phyloP scores from a whole-genome alignment of 257 asterid genomes.

The Rehmannia glutinosa region DNA sequence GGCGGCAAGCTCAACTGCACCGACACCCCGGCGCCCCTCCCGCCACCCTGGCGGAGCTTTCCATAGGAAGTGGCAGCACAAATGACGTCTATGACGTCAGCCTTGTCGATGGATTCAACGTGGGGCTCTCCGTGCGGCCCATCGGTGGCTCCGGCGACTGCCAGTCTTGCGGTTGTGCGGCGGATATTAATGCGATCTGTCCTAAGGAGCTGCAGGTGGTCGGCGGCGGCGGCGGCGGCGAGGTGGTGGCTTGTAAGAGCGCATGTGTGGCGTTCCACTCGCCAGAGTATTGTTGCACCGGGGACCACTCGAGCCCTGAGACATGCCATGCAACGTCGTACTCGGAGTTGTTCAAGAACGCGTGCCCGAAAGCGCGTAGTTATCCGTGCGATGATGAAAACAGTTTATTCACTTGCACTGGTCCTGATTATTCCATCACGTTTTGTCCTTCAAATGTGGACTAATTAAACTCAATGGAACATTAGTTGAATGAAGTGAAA shows the following conservation, averaged over 20 bases:
- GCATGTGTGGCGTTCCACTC: background rate
- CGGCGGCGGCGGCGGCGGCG: background rate
- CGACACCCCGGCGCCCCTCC: constrained; percentile 89
- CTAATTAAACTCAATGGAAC: background rate
- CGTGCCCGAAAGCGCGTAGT: background rate
- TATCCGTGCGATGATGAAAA: background rate
- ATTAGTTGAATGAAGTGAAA: background rate
- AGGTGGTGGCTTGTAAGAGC: background rate
- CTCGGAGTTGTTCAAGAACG: background rate
- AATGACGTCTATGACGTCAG: constrained; percentile 94
- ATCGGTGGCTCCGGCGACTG: background rate
- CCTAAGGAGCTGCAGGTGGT: background rate
- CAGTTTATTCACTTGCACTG: background rate
- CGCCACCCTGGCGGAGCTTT: constrained; percentile 85
- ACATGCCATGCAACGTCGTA: background rate
- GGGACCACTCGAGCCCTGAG: background rate
- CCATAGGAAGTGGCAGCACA: constrained; percentile 55
- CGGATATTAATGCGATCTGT: background rate
- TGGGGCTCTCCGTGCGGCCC: background rate
- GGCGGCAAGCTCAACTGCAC: constrained; percentile 75
- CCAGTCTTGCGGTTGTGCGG: background rate
- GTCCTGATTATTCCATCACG: background rate
- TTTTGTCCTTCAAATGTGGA: background rate
- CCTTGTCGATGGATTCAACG: constrained; percentile 85
- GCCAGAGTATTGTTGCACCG: background rate